phyloP scores from a whole-genome alignment of 345 rosid species.

The Brassica cretica region DNA sequence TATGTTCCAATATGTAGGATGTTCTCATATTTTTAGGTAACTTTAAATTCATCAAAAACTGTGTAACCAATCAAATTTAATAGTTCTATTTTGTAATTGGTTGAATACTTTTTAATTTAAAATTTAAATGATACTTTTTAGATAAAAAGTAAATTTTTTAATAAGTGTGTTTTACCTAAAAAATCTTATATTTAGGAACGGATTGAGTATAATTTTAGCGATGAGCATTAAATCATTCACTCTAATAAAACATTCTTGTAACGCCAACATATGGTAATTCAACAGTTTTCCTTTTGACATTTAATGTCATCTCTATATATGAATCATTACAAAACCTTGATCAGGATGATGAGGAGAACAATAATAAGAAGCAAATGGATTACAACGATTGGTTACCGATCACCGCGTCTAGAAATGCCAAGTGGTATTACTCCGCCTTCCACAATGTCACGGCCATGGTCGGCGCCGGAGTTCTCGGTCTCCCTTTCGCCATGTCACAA shows the following conservation, averaged over 20 bases:
- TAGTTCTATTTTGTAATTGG: too few species aligned
- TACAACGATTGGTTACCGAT: constrained; percentile 77
- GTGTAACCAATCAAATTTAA: too few species aligned
- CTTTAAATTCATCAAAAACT: too few species aligned
- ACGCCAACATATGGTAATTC: background rate
- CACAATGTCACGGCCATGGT: constrained; percentile 97
- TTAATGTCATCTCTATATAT: background rate
- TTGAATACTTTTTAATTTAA: too few species aligned
- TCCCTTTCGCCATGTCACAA: constrained; percentile 80
- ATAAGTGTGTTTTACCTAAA: too few species aligned
- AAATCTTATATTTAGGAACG: too few species aligned
- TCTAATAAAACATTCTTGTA: background rate
- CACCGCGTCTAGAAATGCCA: constrained; percentile 69
- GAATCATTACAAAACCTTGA: background rate
- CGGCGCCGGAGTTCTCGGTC: constrained; percentile 86
- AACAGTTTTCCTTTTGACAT: background rate
- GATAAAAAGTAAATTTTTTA: too few species aligned
- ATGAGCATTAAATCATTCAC: background rate
- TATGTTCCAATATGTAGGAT: too few species aligned
- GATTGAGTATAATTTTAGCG: background rate
- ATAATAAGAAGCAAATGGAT: constrained; percentile 45
- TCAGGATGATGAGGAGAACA: constrained; percentile 27
- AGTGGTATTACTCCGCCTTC: constrained; percentile 88
- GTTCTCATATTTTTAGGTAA: too few species aligned
- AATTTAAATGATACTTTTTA: too few species aligned